Evolutionary conservation across 768 basidiomycete genomes (phyloP).

Genomic region (Lactarius hatsudake): DNA sequence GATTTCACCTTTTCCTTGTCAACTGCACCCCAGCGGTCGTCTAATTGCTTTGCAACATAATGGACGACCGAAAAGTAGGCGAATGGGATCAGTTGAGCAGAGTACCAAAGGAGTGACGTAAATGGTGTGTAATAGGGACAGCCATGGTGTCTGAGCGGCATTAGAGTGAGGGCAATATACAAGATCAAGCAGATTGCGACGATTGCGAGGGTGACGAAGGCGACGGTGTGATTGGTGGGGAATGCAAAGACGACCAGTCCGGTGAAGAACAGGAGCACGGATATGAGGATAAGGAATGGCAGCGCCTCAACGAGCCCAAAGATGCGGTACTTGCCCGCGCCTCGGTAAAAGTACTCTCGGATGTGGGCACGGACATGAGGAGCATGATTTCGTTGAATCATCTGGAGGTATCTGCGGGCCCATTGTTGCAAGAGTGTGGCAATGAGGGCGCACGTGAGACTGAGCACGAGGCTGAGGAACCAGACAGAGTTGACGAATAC

Average conservation of each 20-base stretch:
- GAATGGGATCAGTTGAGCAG: background rate
- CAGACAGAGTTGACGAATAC: background rate
- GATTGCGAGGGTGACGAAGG: background rate
- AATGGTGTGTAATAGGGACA: background rate
- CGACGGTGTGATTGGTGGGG: background rate
- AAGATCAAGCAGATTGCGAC: background rate
- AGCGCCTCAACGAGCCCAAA: conserved; percentile 42
- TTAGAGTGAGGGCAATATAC: background rate
- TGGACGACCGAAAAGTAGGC: background rate
- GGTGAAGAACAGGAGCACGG: background rate
- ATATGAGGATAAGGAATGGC: background rate
- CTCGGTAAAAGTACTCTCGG: conserved; percentile 34
- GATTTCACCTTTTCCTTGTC: too few relatives aligned
- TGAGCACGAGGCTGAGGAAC: conserved; percentile 5
- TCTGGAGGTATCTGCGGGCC: conserved; percentile 2
- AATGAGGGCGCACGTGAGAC: background rate
- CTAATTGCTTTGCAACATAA: too few relatives aligned
- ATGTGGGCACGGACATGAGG: background rate
- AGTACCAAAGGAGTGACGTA: conserved; percentile 1
- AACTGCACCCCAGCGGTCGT: too few relatives aligned
- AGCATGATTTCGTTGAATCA: background rate
- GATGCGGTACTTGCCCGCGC: conserved; percentile 41
- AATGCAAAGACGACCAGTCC: conserved; percentile 6
- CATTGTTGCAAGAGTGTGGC: conserved; percentile 7
- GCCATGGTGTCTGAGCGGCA: background rate